Evolutionary conservation across 306 rosid genomes (phyloP).

Genomic region (Hippophae rhamnoides): DNA sequence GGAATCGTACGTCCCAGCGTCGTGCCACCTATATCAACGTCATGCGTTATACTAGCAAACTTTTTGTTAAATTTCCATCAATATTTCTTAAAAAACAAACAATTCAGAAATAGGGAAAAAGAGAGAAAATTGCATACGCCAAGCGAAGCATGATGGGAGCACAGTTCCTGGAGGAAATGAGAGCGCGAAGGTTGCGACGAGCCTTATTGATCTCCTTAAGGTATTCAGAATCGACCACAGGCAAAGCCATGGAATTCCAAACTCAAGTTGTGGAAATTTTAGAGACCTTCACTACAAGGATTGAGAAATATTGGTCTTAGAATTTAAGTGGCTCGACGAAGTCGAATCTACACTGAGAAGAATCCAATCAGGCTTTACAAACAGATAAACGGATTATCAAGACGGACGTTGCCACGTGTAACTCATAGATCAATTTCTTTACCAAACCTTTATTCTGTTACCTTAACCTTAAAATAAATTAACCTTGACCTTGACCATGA

Average conservation of each 20-base stretch:
- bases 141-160: constrained; percentile 92
- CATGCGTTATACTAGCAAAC: not conserved
- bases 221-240: constrained; percentile 60
- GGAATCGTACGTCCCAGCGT: constrained; percentile 86
- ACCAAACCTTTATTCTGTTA: too few species aligned
- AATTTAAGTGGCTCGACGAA: too few species aligned
- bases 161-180: constrained; percentile 69
- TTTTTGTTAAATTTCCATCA: not conserved
- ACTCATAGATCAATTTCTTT: too few species aligned
- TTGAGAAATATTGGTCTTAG: too few species aligned
- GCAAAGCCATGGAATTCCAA: constrained; percentile 46
- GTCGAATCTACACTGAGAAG: too few species aligned
- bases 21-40: constrained; percentile 63
- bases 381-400: too few species aligned
- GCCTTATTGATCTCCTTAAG: constrained; percentile 68
- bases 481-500: too few species aligned
- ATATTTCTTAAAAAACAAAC: constrained; percentile 5
- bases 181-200: constrained; percentile 88
- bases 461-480: too few species aligned
- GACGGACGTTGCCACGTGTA: too few species aligned
- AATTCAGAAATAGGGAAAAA: not conserved
- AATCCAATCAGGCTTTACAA: too few species aligned
- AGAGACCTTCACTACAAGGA: not conserved
- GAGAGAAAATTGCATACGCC: constrained; percentile 40
- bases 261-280: too few species aligned